These are phyloP conservation scores for Chrysochromulina parva DNA, from an alignment of 78 protist genomes.

Conservation along the genomic window DNA sequence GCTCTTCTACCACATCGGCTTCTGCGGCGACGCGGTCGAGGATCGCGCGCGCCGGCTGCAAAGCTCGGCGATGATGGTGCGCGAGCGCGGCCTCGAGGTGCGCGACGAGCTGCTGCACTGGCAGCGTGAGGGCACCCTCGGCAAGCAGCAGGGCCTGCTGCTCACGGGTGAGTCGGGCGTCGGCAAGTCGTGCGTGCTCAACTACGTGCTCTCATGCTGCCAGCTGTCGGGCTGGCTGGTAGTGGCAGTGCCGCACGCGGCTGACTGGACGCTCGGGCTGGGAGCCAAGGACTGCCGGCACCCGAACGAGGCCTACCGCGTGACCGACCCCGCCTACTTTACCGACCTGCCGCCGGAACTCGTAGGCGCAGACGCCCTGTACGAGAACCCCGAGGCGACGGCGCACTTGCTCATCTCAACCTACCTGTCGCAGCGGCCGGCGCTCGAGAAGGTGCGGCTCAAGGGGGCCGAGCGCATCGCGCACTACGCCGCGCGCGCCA, in stretches of 20 bases:
- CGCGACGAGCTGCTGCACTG: neutral
- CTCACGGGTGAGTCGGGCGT: neutral
- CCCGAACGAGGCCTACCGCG: neutral
- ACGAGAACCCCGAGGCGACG: slow-evolving; percentile 1
- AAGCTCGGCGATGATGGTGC: neutral
- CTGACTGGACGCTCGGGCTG: slow-evolving; percentile 4
- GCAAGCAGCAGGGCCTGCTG: neutral
- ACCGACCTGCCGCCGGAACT: neutral
- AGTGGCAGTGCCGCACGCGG: neutral
- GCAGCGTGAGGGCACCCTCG: neutral
- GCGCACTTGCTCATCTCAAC: neutral
- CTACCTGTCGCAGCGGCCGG: neutral
- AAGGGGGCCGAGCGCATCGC: neutral
- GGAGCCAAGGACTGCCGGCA: neutral
- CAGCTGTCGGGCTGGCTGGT: neutral
- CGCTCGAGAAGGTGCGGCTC: neutral
- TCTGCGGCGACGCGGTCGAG: neutral
- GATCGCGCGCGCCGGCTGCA: neutral
- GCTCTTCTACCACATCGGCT: neutral
- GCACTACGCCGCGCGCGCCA: neutral
- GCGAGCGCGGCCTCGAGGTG: neutral
- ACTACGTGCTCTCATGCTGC: neutral
- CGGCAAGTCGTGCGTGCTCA: neutral
- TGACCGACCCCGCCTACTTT: neutral
- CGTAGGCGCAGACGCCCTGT: neutral